Base-by-base conservation (phyloP, 192 early-diverging fungal genomes). In the Paraglomus brasilianum region DNA sequence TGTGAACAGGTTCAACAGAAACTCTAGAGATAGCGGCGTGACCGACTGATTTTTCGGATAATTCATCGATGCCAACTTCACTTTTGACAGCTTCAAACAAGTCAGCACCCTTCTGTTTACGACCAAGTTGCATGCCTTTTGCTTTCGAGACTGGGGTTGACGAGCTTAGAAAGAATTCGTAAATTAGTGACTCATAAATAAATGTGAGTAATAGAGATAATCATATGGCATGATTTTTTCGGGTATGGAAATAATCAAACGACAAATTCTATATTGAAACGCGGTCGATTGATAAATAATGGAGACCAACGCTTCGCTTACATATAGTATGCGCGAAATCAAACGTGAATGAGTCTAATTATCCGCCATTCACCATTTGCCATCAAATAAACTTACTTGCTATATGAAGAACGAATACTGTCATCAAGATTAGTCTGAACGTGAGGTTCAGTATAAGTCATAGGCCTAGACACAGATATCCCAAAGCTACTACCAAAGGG, bases 61-160 rank as follows among this genome's bases (percentile, higher is more conserved):
- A 15, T 30, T 91, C 85, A 2, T 80, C 77, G 38, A 91, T 67
- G 45, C 85, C 94, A 19, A 93, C 91, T 60, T 94, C 94, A n/a
- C 85, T 83, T 67, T 87, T 88, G 76, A 97, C 86, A 4, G 88
- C 87, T 48, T 94, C 93, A 69, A 95, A 83, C 1, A 93, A 71
- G 70, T 91, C 89, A 11, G 83, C 82, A 45, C 87, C 85, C 73
- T 90, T 92, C 49, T 86, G 86, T 78, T 97, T 98, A 49, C 88
- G 85, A 43, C 96, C 95, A n/a, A 98, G 83, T 76, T 95, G 87
- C 95, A 96, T 98, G 38, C 95, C 95, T 63, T 92, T 90, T 8
- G 86, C 87, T 76, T 83, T 83, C 43, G 85, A 78, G 11, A 74
- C 57, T 15, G 74, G 74, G 30, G 82, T 68, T 53, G 82, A 61